Conservation (phyloP, 1,284 basidiomycete genomes). For the Melampsora medusae region DNA sequence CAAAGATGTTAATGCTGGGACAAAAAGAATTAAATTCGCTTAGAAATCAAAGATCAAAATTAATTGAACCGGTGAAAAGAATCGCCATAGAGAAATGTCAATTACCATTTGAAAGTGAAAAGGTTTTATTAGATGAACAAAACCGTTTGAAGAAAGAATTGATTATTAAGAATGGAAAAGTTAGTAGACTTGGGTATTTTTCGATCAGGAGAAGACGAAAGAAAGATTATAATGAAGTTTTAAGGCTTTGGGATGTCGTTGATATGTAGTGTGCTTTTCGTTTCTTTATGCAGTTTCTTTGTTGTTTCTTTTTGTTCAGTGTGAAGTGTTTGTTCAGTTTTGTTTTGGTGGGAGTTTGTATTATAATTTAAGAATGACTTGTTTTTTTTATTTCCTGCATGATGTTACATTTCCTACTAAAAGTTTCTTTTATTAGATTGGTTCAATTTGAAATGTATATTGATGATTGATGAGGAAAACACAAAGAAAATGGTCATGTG, state of each 20-base stretch:
- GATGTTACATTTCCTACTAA: no score
- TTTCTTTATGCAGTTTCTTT: not conserved
- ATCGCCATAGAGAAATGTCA: conserved; percentile 65
- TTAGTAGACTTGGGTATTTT: conserved; percentile 69
- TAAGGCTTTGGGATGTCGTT: conserved; percentile 72
- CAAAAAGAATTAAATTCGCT: conserved; percentile 62
- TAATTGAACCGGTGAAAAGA: conserved; percentile 66
- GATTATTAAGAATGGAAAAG: conserved; percentile 71
- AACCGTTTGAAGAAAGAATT: conserved; percentile 63
- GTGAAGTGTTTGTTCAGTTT: no score
- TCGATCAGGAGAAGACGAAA: conserved; percentile 72
- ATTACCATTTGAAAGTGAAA: conserved; percentile 68
- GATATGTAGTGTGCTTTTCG: conserved; percentile 54
- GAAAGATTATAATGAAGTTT: conserved; percentile 80
- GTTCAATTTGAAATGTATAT: no score
- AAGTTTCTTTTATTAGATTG: no score
- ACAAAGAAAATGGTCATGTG: no score
- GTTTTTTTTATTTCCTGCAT: no score
- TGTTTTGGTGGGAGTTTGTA: no score
- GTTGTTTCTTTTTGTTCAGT: not conserved
- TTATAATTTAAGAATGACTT: no score
- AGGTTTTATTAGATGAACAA: conserved; percentile 59
- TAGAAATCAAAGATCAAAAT: conserved; percentile 60
- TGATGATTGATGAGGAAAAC: no score
- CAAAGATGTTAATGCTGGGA: conserved; percentile 67